These are phyloP conservation scores for Blastobotrys persicus DNA, from an alignment of 1,139 yeast species.

Conservation along the genomic window DNA sequence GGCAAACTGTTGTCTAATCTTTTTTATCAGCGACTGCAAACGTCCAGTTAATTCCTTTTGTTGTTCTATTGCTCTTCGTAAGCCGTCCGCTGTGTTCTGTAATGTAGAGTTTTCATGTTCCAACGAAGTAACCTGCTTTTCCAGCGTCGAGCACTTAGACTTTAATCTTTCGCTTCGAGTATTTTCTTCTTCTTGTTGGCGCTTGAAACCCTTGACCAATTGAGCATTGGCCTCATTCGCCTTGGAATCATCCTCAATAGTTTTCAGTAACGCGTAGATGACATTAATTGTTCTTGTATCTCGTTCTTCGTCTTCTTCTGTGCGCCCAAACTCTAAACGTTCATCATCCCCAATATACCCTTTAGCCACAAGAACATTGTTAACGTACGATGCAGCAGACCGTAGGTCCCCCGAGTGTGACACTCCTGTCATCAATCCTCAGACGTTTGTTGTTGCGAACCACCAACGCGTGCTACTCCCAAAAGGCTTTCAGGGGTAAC, in stretches of 20 bases:
- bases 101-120: constrained; percentile 19
- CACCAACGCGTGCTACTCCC: not conserved
- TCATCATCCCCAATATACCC: constrained; percentile 31
- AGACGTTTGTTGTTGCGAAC: not conserved
- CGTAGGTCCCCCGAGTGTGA: constrained; percentile 21
- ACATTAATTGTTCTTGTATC: constrained; percentile 31
- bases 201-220: constrained; percentile 16
- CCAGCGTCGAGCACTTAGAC: constrained; percentile 18
- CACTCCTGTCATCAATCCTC: constrained; percentile 9
- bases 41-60: constrained; percentile 16
- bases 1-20: constrained; percentile 26
- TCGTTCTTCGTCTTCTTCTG: constrained; percentile 17
- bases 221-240: constrained; percentile 16
- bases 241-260: constrained; percentile 26
- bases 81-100: constrained; percentile 16
- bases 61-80: constrained; percentile 15
- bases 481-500: no score
- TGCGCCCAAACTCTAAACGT: constrained; percentile 22
- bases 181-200: constrained; percentile 22
- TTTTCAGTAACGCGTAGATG: constrained; percentile 30
- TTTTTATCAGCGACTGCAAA: constrained; percentile 19
- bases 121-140: constrained; percentile 19
- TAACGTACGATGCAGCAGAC: constrained; percentile 31
- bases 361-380: constrained; percentile 29
- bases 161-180: constrained; percentile 18